Evolutionary conservation across 306 rosid genomes (phyloP).

Genomic region (Adenanthera pavonina): DNA sequence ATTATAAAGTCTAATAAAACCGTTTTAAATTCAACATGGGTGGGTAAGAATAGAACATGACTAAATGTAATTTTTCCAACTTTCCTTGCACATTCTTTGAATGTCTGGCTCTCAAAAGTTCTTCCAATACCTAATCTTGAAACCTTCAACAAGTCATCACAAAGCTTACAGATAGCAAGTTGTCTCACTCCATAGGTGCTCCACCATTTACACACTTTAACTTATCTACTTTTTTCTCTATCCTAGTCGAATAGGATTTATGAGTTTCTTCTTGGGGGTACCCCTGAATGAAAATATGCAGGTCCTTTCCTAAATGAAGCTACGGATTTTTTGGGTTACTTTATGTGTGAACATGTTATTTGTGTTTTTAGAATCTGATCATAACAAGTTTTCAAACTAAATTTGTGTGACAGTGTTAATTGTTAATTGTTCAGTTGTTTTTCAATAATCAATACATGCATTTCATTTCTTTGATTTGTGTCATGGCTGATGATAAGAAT

Average conservation of each 20-base stretch:
- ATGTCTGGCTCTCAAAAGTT: background rate
- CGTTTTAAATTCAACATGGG: background rate
- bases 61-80: background rate
- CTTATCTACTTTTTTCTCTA: background rate
- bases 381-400: no score
- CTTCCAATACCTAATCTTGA: background rate
- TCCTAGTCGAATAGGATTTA: background rate
- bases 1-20: background rate
- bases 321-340: no score
- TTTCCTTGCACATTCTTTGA: background rate
- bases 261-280: no score
- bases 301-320: no score
- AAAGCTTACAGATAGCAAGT: background rate
- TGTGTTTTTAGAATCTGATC: no score
- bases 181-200: background rate
- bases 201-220: background rate
- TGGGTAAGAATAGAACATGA: background rate
- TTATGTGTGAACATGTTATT: no score
- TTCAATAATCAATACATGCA: no score
- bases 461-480: no score
- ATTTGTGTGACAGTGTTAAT: no score
- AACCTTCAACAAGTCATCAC: background rate
- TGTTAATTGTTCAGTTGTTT: no score
- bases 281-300: no score
- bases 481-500: no score